Evolutionary conservation across 805 yeast genomes (phyloP).

Genomic region (Sugiyamaella americana): DNA sequence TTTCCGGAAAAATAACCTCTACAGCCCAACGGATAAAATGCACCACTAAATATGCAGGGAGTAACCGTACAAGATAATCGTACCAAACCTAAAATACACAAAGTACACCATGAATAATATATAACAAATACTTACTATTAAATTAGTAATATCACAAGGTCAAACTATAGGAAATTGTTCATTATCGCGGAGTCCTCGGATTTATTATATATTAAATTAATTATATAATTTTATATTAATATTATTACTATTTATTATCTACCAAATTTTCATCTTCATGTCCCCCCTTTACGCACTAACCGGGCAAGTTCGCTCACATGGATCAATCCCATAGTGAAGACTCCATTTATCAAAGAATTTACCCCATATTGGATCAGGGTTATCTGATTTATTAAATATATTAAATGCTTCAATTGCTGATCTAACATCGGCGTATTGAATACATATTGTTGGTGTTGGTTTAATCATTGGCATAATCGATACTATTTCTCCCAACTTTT

Average conservation of each 20-base stretch:
- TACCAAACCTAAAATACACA: neutral
- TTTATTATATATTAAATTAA: neutral
- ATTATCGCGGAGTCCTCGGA: neutral
- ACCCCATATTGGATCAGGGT: neutral
- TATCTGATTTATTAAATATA: constrained; percentile 8
- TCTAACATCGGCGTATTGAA: constrained; percentile 20
- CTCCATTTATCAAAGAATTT: neutral
- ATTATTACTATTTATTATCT: neutral
- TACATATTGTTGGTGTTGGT: constrained; percentile 10
- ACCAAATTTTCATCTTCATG: too few species aligned
- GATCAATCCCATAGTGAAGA: neutral
- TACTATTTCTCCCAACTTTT: constrained; percentile 14
- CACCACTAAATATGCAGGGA: too few species aligned
- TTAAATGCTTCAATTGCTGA: constrained; percentile 19
- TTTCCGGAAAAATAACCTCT: too few species aligned
- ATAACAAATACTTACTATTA: neutral
- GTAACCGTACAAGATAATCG: too few species aligned
- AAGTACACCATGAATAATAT: neutral
- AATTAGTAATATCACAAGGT: neutral
- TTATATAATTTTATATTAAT: neutral
- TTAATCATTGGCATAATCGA: constrained; percentile 16
- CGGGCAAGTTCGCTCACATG: neutral
- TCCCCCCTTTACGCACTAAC: too few species aligned
- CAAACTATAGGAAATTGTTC: neutral
- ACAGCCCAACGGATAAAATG: neutral